These are phyloP conservation scores for Didymosphaeria variabile DNA, from an alignment of 2,329 filamentous ascomycete genomes.

Conservation along the genomic window DNA sequence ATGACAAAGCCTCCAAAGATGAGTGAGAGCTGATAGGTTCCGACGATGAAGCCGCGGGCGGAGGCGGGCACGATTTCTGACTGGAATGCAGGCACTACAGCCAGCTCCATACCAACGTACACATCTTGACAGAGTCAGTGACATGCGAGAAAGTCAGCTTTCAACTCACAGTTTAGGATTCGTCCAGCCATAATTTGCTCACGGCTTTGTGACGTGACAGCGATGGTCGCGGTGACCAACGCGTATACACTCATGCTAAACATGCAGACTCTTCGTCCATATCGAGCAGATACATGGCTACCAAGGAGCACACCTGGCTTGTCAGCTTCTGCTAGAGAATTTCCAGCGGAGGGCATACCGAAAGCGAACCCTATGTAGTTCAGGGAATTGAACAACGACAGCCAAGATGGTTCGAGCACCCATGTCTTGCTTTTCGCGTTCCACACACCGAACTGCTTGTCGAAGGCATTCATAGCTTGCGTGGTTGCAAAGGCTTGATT, in stretches of 20 bases:
- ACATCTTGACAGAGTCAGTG: conserved; percentile 6
- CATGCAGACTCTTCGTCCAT: conserved; percentile 19
- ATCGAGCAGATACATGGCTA: conserved; percentile 55
- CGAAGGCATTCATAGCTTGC: conserved; percentile 19
- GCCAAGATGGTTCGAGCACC: conserved; percentile 16
- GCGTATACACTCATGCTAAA: conserved; percentile 20
- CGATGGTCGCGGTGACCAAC: conserved; percentile 14
- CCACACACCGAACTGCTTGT: conserved; percentile 12
- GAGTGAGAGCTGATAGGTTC: conserved; percentile 20
- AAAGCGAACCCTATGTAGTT: conserved; percentile 17
- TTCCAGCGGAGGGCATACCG: neutral
- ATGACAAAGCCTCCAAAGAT: conserved; percentile 12
- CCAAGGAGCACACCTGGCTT: conserved; percentile 60
- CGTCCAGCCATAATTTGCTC: conserved; percentile 20
- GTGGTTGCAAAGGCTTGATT: conserved; percentile 20
- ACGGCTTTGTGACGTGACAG: conserved; percentile 14
- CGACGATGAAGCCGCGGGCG: conserved; percentile 19
- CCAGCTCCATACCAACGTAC: conserved; percentile 21
- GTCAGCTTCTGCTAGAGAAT: neutral
- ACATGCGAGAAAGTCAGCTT: too few species aligned
- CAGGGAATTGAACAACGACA: conserved; percentile 19
- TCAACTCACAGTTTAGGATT: conserved; percentile 17
- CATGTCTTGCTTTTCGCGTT: conserved; percentile 4
- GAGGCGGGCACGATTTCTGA: conserved; percentile 19
- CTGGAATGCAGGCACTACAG: conserved; percentile 21